These are phyloP conservation scores for Amanita jacksonii DNA, from an alignment of 768 basidiomycete genomes.

Conservation along the genomic window DNA sequence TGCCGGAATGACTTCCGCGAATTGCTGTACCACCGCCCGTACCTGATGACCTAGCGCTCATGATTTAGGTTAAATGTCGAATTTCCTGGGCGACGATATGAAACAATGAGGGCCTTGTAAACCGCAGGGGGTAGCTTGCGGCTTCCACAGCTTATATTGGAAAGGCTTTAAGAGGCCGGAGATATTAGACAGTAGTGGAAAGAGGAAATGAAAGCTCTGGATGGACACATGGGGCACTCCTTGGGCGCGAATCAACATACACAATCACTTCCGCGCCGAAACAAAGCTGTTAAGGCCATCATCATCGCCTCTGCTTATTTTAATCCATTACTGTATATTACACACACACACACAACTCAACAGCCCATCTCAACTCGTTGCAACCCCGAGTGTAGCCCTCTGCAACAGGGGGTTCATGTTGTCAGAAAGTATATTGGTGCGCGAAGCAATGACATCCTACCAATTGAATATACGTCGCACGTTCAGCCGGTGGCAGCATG, in stretches of 20 bases:
- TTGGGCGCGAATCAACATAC: conserved; percentile 3
- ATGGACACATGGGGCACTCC: background rate
- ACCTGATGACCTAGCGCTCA: conserved; percentile 1
- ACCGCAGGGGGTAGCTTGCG: background rate
- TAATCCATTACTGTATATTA: too few relatives aligned
- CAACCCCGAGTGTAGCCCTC: conserved; percentile 32
- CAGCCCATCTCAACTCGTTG: conserved; percentile 18
- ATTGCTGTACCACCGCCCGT: background rate
- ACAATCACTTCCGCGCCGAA: too few relatives aligned
- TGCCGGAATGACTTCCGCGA: background rate
- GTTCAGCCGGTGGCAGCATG: conserved; percentile 60
- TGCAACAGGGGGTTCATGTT: conserved; percentile 12
- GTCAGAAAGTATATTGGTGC: too few relatives aligned
- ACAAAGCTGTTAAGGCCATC: background rate
- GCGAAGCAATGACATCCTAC: conserved; percentile 53
- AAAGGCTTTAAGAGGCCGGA: too few relatives aligned
- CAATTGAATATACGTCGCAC: conserved; percentile 73
- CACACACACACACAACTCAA: too few relatives aligned
- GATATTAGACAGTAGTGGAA: background rate
- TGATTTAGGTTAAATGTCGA: too few relatives aligned
- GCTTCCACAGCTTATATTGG: too few relatives aligned
- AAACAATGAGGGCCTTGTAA: background rate
- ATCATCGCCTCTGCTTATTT: too few relatives aligned
- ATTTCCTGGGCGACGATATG: background rate
- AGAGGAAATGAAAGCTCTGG: background rate